Conservation (phyloP, 2,329 filamentous ascomycete genomes). For the Neocucurbitaria cava region DNA sequence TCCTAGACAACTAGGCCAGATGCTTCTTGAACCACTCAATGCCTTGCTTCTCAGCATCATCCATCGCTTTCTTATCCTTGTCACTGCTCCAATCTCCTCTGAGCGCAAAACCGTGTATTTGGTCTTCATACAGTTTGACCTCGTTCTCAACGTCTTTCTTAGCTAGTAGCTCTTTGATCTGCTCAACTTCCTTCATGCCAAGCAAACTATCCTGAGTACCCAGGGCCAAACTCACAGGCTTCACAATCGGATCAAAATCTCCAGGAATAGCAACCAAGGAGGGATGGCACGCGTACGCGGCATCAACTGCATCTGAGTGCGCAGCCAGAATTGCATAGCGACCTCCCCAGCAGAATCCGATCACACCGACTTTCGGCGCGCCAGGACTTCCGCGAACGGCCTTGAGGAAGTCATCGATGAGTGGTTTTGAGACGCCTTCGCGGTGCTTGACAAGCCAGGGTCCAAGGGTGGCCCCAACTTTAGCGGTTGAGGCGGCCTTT, state of each 20-base stretch:
- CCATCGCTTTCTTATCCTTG: slow-evolving; percentile 57
- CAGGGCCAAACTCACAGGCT: slow-evolving; percentile 51
- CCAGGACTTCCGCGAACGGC: slow-evolving; percentile 48
- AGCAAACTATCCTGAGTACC: slow-evolving; percentile 53
- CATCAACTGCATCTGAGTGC: slow-evolving; percentile 49
- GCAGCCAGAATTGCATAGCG: slow-evolving; percentile 48
- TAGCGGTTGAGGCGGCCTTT: slow-evolving; percentile 51
- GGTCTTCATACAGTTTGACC: slow-evolving; percentile 52
- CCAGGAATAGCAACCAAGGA: slow-evolving; percentile 51
- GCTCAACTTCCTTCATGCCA: slow-evolving; percentile 45
- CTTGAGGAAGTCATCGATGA: slow-evolving; percentile 55
- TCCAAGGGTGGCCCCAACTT: slow-evolving; percentile 47
- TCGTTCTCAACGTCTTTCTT: slow-evolving; percentile 50
- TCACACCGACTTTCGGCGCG: slow-evolving; percentile 50
- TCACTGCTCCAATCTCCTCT: slow-evolving; percentile 51
- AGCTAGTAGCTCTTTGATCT: slow-evolving; percentile 51
- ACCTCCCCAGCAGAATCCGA: slow-evolving; percentile 55
- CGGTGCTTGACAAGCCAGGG: slow-evolving; percentile 55
- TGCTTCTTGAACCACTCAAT: slow-evolving; percentile 42
- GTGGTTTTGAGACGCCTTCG: slow-evolving; percentile 51
- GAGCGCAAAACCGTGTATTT: slow-evolving; percentile 55
- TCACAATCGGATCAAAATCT: slow-evolving; percentile 51
- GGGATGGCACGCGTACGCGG: slow-evolving; percentile 52
- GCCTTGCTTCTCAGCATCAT: slow-evolving; percentile 53
- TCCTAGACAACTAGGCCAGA: not conserved